Conservation (phyloP, 2,329 filamentous ascomycete species). For the Shiraia sp. region DNA sequence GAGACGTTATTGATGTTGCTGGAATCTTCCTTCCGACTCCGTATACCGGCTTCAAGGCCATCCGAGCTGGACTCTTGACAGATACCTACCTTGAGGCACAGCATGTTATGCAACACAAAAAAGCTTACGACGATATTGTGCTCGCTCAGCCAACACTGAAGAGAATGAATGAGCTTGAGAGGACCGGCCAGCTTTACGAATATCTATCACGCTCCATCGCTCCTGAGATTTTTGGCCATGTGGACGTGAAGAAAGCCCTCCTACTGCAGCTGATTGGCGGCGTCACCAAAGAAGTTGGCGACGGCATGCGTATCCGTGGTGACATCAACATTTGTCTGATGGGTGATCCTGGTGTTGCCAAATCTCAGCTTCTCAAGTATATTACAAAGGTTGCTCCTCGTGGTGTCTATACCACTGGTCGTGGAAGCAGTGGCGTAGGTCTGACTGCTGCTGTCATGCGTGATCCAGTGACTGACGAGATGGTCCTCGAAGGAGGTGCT, state of each 20-base stretch:
- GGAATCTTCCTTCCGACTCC: conserved; percentile 96
- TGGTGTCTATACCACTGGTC: conserved; percentile 81
- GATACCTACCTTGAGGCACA: conserved; percentile 98
- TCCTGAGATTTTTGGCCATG: conserved; percentile 93
- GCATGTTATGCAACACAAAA: conserved; percentile 93
- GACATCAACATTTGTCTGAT: conserved; percentile 99
- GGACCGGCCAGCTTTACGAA: conserved; percentile 91
- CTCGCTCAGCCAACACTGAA: conserved; percentile 79
- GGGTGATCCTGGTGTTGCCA: conserved; percentile 99
- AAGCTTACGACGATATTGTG: conserved; percentile 90
- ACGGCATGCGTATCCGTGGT: conserved; percentile 98
- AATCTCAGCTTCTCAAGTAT: conserved; percentile 97
- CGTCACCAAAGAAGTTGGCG: conserved; percentile 94
- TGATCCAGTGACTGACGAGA: conserved; percentile 80
- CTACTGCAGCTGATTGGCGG: conserved; percentile 94
- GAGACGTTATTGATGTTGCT: conserved; percentile 90
- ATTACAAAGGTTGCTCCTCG: conserved; percentile 97
- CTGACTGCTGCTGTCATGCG: conserved; percentile 83
- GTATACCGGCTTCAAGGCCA: conserved; percentile 98
- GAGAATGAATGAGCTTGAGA: conserved; percentile 82
- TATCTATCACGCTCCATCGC: conserved; percentile 94
- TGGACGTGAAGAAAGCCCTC: conserved; percentile 97
- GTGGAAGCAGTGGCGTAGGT: conserved; percentile 80
- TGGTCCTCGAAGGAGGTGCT: conserved; percentile 80
- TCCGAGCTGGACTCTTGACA: conserved; percentile 91